phyloP scores from a whole-genome alignment of 345 rosid species.

The Camelina sativa region DNA sequence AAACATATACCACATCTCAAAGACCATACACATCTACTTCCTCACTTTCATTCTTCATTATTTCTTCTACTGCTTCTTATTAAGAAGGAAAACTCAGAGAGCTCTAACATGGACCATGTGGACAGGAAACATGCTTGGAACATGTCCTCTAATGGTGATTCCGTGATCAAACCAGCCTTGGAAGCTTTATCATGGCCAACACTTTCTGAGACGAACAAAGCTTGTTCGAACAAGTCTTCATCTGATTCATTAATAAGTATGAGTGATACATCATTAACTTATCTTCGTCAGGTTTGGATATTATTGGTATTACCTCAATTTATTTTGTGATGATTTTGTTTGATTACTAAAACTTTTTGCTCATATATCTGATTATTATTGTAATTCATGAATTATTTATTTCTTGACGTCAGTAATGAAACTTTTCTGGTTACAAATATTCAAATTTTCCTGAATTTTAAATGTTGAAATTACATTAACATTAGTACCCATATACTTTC shows the following conservation, averaged over 20 bases:
- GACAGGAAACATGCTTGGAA: constrained; percentile 69
- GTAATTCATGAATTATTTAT: too few species aligned
- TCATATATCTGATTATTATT: too few species aligned
- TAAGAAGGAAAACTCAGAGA: too few species aligned
- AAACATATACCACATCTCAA: constrained; percentile 44
- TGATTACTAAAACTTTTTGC: not conserved
- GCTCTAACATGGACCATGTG: not conserved
- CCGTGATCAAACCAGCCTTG: constrained; percentile 53
- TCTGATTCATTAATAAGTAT: constrained; percentile 2
- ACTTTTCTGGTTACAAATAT: too few species aligned
- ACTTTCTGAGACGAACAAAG: constrained; percentile 49
- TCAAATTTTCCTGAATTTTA: too few species aligned
- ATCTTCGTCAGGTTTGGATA: constrained; percentile 17
- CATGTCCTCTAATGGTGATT: constrained; percentile 52
- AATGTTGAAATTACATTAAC: too few species aligned
- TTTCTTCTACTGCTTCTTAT: not conserved
- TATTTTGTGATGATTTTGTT: not conserved
- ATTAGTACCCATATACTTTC: too few species aligned
- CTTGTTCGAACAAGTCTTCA: constrained; percentile 2
- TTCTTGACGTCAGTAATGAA: too few species aligned
- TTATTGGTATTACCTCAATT: not conserved
- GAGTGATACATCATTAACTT: not conserved
- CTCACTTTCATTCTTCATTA: constrained; percentile 25
- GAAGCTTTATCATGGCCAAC: constrained; percentile 74
- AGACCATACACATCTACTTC: constrained; percentile 35